These are phyloP conservation scores for Lactarius deliciosus DNA, from an alignment of 768 basidiomycete genomes.

Conservation along the genomic window DNA sequence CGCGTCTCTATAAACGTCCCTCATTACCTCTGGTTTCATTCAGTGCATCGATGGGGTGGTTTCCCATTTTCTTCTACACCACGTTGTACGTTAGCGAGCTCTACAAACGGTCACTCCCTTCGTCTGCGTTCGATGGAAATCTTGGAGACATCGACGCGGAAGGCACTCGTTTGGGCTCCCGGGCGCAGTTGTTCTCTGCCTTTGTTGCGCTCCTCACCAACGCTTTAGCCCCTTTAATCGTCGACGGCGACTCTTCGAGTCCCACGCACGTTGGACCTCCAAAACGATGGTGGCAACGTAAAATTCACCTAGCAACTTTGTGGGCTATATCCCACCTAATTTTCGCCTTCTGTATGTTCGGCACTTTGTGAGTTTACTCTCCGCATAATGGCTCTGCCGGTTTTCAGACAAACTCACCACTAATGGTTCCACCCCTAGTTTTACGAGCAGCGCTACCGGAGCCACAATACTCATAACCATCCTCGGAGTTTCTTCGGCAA, in stretches of 20 bases:
- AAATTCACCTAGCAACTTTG: conserved; percentile 62
- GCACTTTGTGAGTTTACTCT: conserved; percentile 66
- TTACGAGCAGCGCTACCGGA: conserved; percentile 65
- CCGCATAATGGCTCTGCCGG: conserved; percentile 2
- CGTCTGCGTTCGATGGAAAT: conserved; percentile 33
- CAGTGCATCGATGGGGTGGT: conserved; percentile 89
- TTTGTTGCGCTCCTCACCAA: conserved; percentile 66
- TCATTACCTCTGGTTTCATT: conserved; percentile 33
- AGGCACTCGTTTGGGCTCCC: conserved; percentile 79
- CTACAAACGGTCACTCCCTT: conserved; percentile 54
- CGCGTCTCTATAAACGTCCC: neutral
- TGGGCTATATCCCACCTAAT: conserved; percentile 80
- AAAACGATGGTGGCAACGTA: conserved; percentile 32
- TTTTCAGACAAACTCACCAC: neutral
- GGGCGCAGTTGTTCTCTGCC: conserved; percentile 79
- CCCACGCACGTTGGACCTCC: conserved; percentile 9
- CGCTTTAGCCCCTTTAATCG: conserved; percentile 70
- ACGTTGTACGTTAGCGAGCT: conserved; percentile 87
- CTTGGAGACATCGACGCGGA: conserved; percentile 52
- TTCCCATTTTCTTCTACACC: conserved; percentile 87
- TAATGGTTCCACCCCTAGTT: conserved; percentile 42
- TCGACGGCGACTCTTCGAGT: conserved; percentile 3
- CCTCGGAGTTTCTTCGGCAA: conserved; percentile 90
- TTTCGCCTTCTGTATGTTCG: conserved; percentile 75
- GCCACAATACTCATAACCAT: conserved; percentile 75